These are phyloP conservation scores for Begonia loranthoides DNA, from an alignment of 306 rosid species.

Conservation along the genomic window DNA sequence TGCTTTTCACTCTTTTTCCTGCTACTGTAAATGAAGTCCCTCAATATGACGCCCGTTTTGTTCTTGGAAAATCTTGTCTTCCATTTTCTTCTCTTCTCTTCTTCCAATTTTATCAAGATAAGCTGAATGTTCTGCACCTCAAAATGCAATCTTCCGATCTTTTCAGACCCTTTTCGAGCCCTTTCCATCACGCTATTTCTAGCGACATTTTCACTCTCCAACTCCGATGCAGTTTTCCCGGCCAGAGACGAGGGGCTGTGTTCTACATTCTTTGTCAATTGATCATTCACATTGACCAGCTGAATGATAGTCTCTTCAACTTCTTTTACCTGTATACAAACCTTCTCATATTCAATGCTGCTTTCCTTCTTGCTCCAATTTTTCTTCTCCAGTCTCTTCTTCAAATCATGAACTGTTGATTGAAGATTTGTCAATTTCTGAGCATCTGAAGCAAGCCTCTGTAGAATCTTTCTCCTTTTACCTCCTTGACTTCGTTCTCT, in stretches of 20 bases:
- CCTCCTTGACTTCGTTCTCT: conserved; percentile 34
- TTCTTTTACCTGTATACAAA: conserved; percentile 53
- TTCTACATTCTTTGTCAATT: conserved; percentile 43
- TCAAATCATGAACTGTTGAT: conserved; percentile 44
- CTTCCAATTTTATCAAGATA: conserved; percentile 52
- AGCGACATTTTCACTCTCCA: conserved; percentile 31
- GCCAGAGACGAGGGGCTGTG: conserved; percentile 29
- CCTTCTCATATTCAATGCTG: conserved; percentile 40
- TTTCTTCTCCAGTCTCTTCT: conserved; percentile 39
- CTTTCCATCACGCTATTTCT: conserved; percentile 44
- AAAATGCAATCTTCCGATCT: conserved; percentile 73
- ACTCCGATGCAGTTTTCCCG: conserved; percentile 23
- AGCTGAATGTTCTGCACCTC: conserved; percentile 78
- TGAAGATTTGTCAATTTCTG: conserved; percentile 48
- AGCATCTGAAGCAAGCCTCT: conserved; percentile 63
- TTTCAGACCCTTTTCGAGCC: conserved; percentile 57
- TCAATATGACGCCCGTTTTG: conserved; percentile 52
- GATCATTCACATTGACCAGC: conserved; percentile 39
- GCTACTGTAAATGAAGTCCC: conserved; percentile 60
- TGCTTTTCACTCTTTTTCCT: conserved; percentile 38
- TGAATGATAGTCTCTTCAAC: conserved; percentile 59
- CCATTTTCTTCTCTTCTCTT: conserved; percentile 41
- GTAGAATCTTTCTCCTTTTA: conserved; percentile 50
- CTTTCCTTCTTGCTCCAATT: conserved; percentile 36
- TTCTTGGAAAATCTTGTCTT: conserved; percentile 48